Base-by-base conservation (phyloP, 768 basidiomycete genomes). In the Nidularia pulvinata region DNA sequence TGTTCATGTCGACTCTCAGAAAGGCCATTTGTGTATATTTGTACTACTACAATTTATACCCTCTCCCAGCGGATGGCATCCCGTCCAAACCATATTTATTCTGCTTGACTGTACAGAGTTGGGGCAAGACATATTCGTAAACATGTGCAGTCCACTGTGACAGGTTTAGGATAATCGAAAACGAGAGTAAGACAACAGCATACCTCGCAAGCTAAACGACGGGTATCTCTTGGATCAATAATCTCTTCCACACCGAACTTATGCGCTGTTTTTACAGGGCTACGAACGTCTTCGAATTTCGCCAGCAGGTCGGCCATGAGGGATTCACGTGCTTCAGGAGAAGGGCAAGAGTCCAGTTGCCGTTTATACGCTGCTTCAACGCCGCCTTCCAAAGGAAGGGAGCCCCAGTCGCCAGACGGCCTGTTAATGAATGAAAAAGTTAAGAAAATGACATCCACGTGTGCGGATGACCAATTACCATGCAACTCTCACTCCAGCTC, bases 401-500 rank as follows among this genome's bases (percentile, higher is more conserved):
- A 72, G 36, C 72, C 74, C 74, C 72, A 75, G 55, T 75, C 74
- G 1, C 72, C 73, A 4, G 74, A 76, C 32, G 73, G 73, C 74
- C 72, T 75, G 45, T 25, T 16, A 6, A 19, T 19, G 22, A 14
- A 42, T 11, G 16, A 42, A 42, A 3, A 5, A 13, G 7, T 50
- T 48, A 42, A 32, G 7, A 19, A 33, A 45, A 30, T 13, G 30
- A 7, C 42, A 51, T 13, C 11, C 13, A 53, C 16, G 35, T 43
- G 34, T 4, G 19, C 42, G 45, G 14, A n/a, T 7, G 45, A 6
- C 32, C 42, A 33, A 35, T 10, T 7, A 75, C 73, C 74, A 75
- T n/a, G 74, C 66, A 25, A 73, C 70, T 7, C 74, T 67, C 7
- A 58, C 59, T 4, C 68, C 66, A 14, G 56, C 57, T 1, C 70